These are phyloP conservation scores for Silene coronaria DNA, from an alignment of 179 eudicot species.

Conservation along the genomic window DNA sequence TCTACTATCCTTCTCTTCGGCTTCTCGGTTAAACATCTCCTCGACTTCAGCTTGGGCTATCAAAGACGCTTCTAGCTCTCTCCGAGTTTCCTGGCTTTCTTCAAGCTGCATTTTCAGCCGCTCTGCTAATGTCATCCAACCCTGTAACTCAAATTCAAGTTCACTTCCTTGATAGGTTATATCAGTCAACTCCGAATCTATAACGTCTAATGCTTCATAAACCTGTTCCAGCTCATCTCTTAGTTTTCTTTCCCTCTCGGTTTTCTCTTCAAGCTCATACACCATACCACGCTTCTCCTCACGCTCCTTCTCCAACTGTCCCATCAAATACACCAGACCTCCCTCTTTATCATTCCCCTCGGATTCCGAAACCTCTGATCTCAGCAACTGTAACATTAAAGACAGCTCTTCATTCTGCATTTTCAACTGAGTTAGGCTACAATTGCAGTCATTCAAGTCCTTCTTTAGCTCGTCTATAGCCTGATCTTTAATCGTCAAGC, in stretches of 20 bases:
- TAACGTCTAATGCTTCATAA: slow-evolving; percentile 37
- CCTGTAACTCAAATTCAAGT: slow-evolving; percentile 59
- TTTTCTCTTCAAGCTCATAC: slow-evolving; percentile 37
- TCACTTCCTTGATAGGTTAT: slow-evolving; percentile 48
- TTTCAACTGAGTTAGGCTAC: slow-evolving; percentile 41
- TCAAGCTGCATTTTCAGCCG: slow-evolving; percentile 42
- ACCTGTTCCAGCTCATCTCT: slow-evolving; percentile 32
- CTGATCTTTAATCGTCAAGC: slow-evolving; percentile 37
- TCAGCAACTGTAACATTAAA: slow-evolving; percentile 42
- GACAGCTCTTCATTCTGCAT: slow-evolving; percentile 69
- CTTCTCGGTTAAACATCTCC: slow-evolving; percentile 34
- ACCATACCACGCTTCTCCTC: slow-evolving; percentile 36
- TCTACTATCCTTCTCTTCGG: slow-evolving; percentile 33
- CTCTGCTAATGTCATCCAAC: slow-evolving; percentile 37
- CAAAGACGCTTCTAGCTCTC: slow-evolving; percentile 30
- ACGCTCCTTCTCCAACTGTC: slow-evolving; percentile 47
- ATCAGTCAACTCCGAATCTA: slow-evolving; percentile 54
- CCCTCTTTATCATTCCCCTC: slow-evolving; percentile 16
- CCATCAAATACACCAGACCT: slow-evolving; percentile 23
- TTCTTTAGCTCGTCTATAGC: slow-evolving; percentile 39
- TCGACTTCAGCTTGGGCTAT: slow-evolving; percentile 39
- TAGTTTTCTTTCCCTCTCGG: slow-evolving; percentile 29
- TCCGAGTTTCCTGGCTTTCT: slow-evolving; percentile 35
- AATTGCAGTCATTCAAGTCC: slow-evolving; percentile 44
- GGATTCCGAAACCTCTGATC: slow-evolving; percentile 38